phyloP scores from a whole-genome alignment of 2,329 filamentous ascomycete species.

The Penicillium brevicompactum region DNA sequence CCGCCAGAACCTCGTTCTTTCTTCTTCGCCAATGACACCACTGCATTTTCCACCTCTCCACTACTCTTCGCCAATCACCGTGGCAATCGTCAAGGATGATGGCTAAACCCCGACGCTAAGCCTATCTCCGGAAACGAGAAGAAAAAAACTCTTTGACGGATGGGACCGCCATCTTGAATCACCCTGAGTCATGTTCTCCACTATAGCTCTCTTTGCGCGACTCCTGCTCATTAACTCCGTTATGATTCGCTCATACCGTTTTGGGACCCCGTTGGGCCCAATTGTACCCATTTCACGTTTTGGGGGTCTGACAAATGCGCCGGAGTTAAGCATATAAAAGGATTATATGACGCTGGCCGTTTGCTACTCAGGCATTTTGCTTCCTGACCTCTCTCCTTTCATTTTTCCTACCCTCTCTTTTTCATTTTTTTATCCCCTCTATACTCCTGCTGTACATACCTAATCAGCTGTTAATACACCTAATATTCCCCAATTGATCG shows the following conservation, averaged over 20 bases:
- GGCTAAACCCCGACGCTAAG: not conserved
- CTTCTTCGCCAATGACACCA: not conserved
- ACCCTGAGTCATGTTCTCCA: constrained; percentile 25
- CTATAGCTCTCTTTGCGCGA: constrained; percentile 7
- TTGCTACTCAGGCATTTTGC: not conserved
- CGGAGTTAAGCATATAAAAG: constrained; percentile 2
- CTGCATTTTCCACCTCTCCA: not conserved
- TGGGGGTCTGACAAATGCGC: constrained; percentile 7
- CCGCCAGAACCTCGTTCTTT: not conserved
- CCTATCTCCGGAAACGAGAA: constrained; percentile 16
- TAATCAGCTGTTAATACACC: constrained; percentile 11
- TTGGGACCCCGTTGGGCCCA: not conserved
- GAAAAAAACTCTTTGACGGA: constrained; percentile 6
- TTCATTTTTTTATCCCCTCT: not conserved
- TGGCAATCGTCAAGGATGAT: too few relatives aligned
- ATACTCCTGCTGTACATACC: constrained; percentile 14
- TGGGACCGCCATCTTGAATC: constrained; percentile 13
- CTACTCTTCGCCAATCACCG: not conserved
- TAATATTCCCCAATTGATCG: constrained; percentile 10
- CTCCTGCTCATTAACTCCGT: not conserved
- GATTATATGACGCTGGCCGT: not conserved
- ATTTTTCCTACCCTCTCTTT: not conserved
- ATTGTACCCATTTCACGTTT: not conserved
- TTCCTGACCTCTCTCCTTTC: not conserved
- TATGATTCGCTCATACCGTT: not conserved